Base-by-base conservation (phyloP, 2,329 filamentous ascomycete genomes). In the Botrytis porri region DNA sequence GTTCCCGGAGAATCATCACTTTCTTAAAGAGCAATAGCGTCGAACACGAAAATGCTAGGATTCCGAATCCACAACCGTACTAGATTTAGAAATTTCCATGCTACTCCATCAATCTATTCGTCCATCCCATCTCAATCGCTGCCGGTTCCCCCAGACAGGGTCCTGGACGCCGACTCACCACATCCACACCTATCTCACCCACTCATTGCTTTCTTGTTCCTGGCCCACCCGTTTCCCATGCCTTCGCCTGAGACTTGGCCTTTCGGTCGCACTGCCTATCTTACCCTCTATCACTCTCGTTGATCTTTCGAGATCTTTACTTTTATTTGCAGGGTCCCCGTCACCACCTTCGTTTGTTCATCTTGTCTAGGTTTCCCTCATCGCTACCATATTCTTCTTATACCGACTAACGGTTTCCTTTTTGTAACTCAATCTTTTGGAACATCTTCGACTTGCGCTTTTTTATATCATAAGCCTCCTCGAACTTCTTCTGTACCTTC, bases 291-390 rank as follows among this genome's bases (percentile, higher is more conserved):
- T 79, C 78, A 77, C 75, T 67, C 72, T 77, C 76, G 76, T 78
- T 75, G 77, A 78, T 79, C 77, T 76, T 72, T 75, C 59, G 72
- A 73, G 70, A 69, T 75, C 77, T 74, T 77, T 81, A 80, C 78
- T 80, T 80, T 81, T 79, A 80, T 80, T 77, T 77, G 76, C 77
- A 80, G 78, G 77, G 78, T 77, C 79, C 79, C 80, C 79, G 65
- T 78, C 79, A 78, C 77, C 71, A 78, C 77, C 73, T 74, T 80
- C 78, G 76, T 78, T 79, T 77, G 76, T 72, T 74, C 72, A 71
- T 76, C 70, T 75, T 72, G 48, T 76, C 77, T 75, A 78, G 78
- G 77, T 79, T 77, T 76, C 73, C 73, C 73, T 76, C 75, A 75
- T 74, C 78, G 75, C 74, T 74, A 76, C 75, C 76, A 76, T 76